Conservation (phyloP, 2,329 filamentous ascomycete genomes). For the Calonectria montana region DNA sequence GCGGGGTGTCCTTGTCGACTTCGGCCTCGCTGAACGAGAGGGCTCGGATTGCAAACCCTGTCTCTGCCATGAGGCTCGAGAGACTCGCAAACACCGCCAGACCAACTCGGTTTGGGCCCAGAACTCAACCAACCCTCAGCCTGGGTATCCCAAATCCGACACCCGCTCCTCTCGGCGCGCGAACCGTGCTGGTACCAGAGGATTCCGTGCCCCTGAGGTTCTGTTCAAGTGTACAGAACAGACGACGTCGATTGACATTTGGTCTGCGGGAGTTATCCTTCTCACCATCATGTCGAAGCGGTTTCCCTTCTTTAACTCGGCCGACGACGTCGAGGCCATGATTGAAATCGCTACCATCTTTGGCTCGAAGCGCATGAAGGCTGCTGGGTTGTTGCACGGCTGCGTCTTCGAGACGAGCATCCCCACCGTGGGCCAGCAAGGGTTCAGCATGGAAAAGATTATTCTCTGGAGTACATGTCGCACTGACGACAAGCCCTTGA, state of each 20-base stretch:
- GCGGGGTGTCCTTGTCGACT: conserved; percentile 95
- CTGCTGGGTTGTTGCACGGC: conserved; percentile 85
- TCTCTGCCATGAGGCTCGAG: conserved; percentile 76
- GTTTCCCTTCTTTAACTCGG: conserved; percentile 98
- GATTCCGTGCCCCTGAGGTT: conserved; percentile 96
- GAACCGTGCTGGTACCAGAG: conserved; percentile 93
- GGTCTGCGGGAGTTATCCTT: conserved; percentile 96
- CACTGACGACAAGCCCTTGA: conserved; percentile 68
- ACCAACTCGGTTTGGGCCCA: conserved; percentile 69
- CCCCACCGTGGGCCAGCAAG: conserved; percentile 86
- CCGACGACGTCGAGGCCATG: conserved; percentile 97
- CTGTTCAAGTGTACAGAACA: conserved; percentile 97
- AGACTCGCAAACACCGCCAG: conserved; percentile 71
- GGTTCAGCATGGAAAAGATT: conserved; percentile 92
- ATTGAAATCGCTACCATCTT: conserved; percentile 98
- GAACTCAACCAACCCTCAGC: conserved; percentile 61
- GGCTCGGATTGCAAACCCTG: conserved; percentile 83
- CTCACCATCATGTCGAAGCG: conserved; percentile 92
- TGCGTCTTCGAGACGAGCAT: conserved; percentile 94
- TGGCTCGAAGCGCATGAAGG: conserved; percentile 84
- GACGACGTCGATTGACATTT: conserved; percentile 93
- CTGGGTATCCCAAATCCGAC: conserved; percentile 89
- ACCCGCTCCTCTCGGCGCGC: conserved; percentile 88
- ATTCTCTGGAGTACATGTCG: conserved; percentile 94
- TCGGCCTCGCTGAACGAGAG: conserved; percentile 91